Conservation (phyloP, 768 basidiomycete species). For the Termitomyces sp. region DNA sequence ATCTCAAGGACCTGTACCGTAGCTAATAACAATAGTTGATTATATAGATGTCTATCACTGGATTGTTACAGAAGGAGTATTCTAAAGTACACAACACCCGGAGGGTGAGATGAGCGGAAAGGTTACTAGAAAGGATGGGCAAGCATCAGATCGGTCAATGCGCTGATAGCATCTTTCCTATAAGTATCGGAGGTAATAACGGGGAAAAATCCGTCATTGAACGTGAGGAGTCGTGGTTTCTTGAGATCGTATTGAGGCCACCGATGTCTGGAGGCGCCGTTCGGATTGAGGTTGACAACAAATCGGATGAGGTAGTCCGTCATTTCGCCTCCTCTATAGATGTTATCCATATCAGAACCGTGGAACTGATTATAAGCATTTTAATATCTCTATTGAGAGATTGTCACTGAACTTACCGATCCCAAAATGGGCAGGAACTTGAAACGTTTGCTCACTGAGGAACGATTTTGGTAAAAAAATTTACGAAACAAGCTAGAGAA, state of each 20-base stretch:
- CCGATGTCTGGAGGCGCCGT: slow-evolving; percentile 28
- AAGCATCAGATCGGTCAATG: slow-evolving; percentile 29
- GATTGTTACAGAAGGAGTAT: neutral
- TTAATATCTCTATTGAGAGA: neutral
- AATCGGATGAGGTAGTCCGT: slow-evolving; percentile 46
- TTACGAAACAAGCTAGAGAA: slow-evolving; percentile 3
- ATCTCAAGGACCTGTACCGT: slow-evolving; percentile 87
- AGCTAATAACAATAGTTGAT: slow-evolving; percentile 35
- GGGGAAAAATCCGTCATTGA: slow-evolving; percentile 31
- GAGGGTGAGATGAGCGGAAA: slow-evolving; percentile 5
- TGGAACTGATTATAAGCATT: slow-evolving; percentile 30
- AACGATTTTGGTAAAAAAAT: too few species aligned
- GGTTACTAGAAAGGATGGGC: slow-evolving; percentile 24
- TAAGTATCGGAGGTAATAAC: slow-evolving; percentile 42
- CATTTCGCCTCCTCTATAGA: slow-evolving; percentile 40
- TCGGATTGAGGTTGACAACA: slow-evolving; percentile 39
- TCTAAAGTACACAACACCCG: neutral
- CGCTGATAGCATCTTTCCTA: slow-evolving; percentile 34
- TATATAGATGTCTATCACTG: too few species aligned
- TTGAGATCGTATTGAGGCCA: slow-evolving; percentile 43
- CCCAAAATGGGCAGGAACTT: slow-evolving; percentile 42
- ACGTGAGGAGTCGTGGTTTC: slow-evolving; percentile 34
- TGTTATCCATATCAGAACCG: slow-evolving; percentile 35
- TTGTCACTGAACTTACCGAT: slow-evolving; percentile 27
- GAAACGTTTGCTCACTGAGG: slow-evolving; percentile 41